Evolutionary conservation across 192 early-diverging fungal genomes (phyloP), one percentile per base, ranked within the genome.

Genomic region (Coemansia umbellata): DNA sequence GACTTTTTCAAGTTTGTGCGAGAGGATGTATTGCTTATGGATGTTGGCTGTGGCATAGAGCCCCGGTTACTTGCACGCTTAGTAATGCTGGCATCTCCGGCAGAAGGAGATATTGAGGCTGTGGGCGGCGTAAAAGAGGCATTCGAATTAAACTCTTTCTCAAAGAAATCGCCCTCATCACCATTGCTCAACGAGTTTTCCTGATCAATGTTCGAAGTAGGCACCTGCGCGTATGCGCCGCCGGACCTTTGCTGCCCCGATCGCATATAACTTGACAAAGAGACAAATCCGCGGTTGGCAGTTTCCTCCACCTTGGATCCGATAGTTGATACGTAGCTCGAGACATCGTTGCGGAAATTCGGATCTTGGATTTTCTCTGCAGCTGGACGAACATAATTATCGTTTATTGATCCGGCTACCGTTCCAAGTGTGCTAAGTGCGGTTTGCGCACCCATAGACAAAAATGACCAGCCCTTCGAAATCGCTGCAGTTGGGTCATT

Each of bases 401-500:
- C 84, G 53, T 82, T 86, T 40, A 84, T 81, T 18, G 69, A 60
- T 10, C 70, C 70, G 21, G 70, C 70, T 17, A 66, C 63, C 0
- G 53, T 66, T 24, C 70, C 63, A 21, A 74, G 55, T 30, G 70
- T 66, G 49, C 55, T 58, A 2, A 74, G 63, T 3, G 70, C 70
- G 8, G 62, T 45, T 23, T 70, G 82, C 28, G 85, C 69, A 8
- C 81, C 80, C 5, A 78, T 62, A 2, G 82, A 74, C 21, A 90
- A 56, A 30, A 87, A 62, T 2, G 77, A 81, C 82, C 86, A 85
- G 1, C 85, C 85, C 60, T 86, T 86, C 30, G 82, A 64, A 6
- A 90, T 59, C 1, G 83, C 81, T n/a, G 80, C 77, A 7, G 81
- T 65, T 13, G 87, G 85, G 44, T 87, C 85, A 59, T 85, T 86